Base-by-base conservation (phyloP, 768 basidiomycete genomes). In the Hygrophorus russula region DNA sequence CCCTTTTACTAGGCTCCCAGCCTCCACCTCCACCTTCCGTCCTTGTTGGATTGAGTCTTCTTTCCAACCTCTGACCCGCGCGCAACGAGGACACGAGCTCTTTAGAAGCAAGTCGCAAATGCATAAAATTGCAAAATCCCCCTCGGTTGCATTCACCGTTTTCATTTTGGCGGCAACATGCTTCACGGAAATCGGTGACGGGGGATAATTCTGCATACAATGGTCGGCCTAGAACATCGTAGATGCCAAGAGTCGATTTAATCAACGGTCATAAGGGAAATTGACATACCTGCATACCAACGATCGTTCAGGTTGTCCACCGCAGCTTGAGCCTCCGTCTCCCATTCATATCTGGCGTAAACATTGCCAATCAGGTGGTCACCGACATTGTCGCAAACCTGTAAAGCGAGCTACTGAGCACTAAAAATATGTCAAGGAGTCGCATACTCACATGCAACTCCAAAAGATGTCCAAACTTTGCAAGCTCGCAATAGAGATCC, bases 41-140 rank as follows among this genome's bases (percentile, higher is more conserved):
- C 54, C 80, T 80, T 10, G 65, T 53, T 5, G 86, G 87, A 53
- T 91, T 72, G 36, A 86, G 55, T 46, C 82, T 78, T 42, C 90
- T 71, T 52, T 92, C 90, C 28, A 96, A 52, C 33, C 85, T 73
- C 59, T 97, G 93, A 11, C 89, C 88, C 35, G 77, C 80, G 13
- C 79, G 76, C 42, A 97, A 66, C 6, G 82, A 78, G 35, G 74
- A 76, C 2, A 89, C 84, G 10, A 96, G 74, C 9, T 88, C 80
- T 56, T 83, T 80, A 24, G 90, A 86, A 4, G 93, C 87, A 15
- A 90, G 72, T 11, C 89, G 80, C 28, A 97, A 69, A 66, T 97
- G 93, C 90, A 97, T 96, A 58, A 99, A 99, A 62, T 99, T 98
- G 65, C 94, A 98, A 67, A 96, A 97, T 2, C 92, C 92, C 24